Conservation (phyloP, 768 basidiomycete genomes). For the Leccinum pellstonianum region DNA sequence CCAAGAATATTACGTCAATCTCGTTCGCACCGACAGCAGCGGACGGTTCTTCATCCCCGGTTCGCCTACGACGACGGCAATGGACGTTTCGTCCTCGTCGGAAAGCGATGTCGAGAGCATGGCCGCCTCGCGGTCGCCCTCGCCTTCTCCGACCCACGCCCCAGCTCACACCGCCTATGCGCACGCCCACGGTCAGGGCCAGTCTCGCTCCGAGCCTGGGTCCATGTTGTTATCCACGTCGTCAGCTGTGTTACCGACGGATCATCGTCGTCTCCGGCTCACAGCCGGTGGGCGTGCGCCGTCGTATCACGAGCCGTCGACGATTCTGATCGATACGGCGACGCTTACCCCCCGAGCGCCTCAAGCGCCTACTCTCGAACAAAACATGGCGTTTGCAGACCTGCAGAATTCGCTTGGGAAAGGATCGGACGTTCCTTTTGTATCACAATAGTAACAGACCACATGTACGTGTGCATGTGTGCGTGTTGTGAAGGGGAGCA, state of each 20-base stretch:
- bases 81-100: conserved; percentile 10
- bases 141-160: conserved; percentile 35
- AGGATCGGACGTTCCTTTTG: conserved; percentile 28
- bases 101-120: conserved; percentile 58
- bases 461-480: neutral
- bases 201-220: neutral
- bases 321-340: conserved; percentile 38
- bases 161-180: neutral
- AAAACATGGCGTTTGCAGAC: conserved; percentile 81
- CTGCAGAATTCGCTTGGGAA: conserved; percentile 47
- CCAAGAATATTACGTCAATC: conserved; percentile 92
- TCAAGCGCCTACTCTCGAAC: conserved; percentile 71
- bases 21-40: conserved; percentile 79
- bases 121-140: conserved; percentile 47
- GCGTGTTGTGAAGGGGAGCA: neutral
- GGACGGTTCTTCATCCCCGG: conserved; percentile 56
- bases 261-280: conserved; percentile 21
- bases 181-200: neutral
- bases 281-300: conserved; percentile 23
- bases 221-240: neutral
- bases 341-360: conserved; percentile 41
- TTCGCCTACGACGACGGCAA: conserved; percentile 22
- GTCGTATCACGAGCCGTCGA: conserved; percentile 36
- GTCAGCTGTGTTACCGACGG: conserved; percentile 15
- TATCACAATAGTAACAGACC: conserved; percentile 6